Evolutionary conservation across 1,284 basidiomycete genomes (phyloP).

Genomic region (Gastroboletus turbinatus): DNA sequence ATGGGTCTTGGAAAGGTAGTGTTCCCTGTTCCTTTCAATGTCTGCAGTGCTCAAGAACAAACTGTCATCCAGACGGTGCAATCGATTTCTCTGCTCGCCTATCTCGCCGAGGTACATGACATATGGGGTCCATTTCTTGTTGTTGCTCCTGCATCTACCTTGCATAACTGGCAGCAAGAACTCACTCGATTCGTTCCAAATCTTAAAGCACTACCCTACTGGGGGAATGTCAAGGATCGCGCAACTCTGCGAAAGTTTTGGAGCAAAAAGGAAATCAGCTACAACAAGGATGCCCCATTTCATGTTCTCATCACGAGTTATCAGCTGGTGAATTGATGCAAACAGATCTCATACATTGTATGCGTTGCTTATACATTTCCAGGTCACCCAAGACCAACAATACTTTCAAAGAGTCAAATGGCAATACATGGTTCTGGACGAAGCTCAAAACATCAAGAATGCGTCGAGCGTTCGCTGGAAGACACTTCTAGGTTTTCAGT

Average conservation of each 20-base stretch:
- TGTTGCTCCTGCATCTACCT: slow-evolving; percentile 94
- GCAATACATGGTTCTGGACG: slow-evolving; percentile 99
- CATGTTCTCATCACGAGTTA: slow-evolving; percentile 98
- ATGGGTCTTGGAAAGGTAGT: slow-evolving; percentile 94
- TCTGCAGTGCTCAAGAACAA: neutral
- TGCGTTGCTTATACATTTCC: slow-evolving; percentile 12
- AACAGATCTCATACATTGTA: neutral
- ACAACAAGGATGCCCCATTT: slow-evolving; percentile 94
- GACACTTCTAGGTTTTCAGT: slow-evolving; percentile 93
- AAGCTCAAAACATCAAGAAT: slow-evolving; percentile 99
- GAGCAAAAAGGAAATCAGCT: slow-evolving; percentile 97
- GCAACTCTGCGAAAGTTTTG: slow-evolving; percentile 95
- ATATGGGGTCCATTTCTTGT: slow-evolving; percentile 99
- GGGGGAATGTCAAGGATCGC: slow-evolving; percentile 97
- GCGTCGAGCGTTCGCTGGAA: slow-evolving; percentile 98
- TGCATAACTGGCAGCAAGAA: slow-evolving; percentile 99
- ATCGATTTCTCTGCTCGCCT: slow-evolving; percentile 95
- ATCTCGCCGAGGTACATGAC: slow-evolving; percentile 95
- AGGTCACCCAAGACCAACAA: slow-evolving; percentile 96
- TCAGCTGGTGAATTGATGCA: slow-evolving; percentile 68
- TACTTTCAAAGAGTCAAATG: slow-evolving; percentile 98
- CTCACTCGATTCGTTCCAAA: slow-evolving; percentile 92
- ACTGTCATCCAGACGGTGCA: slow-evolving; percentile 80
- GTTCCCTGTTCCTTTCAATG: slow-evolving; percentile 2
- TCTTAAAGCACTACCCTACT: slow-evolving; percentile 95